A percentile compares a stretch with the other conserved stretches of the same genome.
Evolutionary conservation across 78 protist species (phyloP).

Genomic region (Tieghemostelium lacteum): DNA sequence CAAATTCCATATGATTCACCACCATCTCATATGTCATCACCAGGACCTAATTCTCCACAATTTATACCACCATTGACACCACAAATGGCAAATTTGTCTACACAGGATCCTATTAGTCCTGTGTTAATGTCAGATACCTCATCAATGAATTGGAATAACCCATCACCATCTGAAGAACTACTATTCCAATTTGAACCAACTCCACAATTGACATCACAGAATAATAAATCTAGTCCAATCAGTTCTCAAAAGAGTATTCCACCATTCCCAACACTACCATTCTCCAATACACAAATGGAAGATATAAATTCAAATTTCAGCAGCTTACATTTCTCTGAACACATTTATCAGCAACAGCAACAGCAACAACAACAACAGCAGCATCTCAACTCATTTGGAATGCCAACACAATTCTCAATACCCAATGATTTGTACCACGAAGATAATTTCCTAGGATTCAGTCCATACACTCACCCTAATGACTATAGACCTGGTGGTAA

Average conservation of each 20-base stretch:
- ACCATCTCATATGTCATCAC: slow-evolving; percentile 34
- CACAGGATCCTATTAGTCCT: slow-evolving; percentile 6
- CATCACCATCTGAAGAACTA: slow-evolving; percentile 66
- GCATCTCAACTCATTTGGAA: neutral
- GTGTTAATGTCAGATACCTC: slow-evolving; percentile 16
- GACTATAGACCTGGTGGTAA: neutral
- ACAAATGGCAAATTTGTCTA: slow-evolving; percentile 5
- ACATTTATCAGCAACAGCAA: neutral
- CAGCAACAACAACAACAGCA: neutral
- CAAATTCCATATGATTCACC: slow-evolving; percentile 15
- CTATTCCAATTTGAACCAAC: slow-evolving; percentile 53
- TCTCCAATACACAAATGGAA: neutral
- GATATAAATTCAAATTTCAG: neutral
- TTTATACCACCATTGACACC: slow-evolving; percentile 50
- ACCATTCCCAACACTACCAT: slow-evolving; percentile 27
- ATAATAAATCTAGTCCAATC: neutral
- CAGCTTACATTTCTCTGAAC: slow-evolving; percentile 8
- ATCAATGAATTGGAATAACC: slow-evolving; percentile 22
- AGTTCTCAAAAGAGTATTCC: neutral
- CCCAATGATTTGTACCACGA: neutral
- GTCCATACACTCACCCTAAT: neutral
- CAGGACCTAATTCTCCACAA: slow-evolving; percentile 58
- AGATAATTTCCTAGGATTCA: neutral
- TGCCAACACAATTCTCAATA: neutral
- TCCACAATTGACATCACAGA: slow-evolving; percentile 43